Percentiles rank a stretch among this genome's conserved stretches.
Evolutionary conservation across 257 asterid genomes (phyloP).

Genomic region (Voacanga thouarsii): DNA sequence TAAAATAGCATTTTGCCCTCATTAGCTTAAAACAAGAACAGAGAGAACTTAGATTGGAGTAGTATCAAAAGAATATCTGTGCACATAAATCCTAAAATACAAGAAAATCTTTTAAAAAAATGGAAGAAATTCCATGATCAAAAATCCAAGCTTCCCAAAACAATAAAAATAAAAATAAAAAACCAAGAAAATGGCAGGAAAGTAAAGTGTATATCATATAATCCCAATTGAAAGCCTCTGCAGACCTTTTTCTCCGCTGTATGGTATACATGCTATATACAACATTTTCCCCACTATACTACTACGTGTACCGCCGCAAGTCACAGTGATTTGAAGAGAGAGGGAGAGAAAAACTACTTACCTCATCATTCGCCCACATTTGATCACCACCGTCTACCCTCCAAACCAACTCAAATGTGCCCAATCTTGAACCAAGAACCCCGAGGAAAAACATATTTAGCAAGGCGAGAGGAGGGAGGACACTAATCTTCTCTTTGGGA

Average conservation of each 20-base stretch:
- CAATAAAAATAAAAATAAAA: too few relatives aligned
- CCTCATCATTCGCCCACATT: not conserved
- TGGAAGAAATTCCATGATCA: too few relatives aligned
- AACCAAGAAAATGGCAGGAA: too few relatives aligned
- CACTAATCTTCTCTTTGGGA: constrained; percentile 43
- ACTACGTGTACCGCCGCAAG: not conserved
- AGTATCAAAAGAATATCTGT: too few relatives aligned
- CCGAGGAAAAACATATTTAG: not conserved
- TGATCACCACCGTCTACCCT: not conserved
- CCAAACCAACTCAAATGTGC: not conserved
- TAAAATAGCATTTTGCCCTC: too few relatives aligned
- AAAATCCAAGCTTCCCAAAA: too few relatives aligned
- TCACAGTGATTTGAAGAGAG: not conserved
- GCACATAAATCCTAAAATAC: too few relatives aligned
- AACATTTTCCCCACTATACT: not conserved
- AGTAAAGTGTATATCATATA: too few relatives aligned
- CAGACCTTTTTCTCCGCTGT: not conserved
- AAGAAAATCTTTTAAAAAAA: too few relatives aligned
- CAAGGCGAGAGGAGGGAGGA: not conserved
- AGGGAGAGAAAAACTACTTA: too few relatives aligned
- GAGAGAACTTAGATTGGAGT: too few relatives aligned
- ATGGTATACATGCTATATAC: not conserved
- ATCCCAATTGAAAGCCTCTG: not conserved
- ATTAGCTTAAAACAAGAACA: too few relatives aligned
- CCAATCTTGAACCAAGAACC: not conserved